phyloP scores from a whole-genome alignment of 2,329 filamentous ascomycete genomes.

The Westerdykella aurantiaca region DNA sequence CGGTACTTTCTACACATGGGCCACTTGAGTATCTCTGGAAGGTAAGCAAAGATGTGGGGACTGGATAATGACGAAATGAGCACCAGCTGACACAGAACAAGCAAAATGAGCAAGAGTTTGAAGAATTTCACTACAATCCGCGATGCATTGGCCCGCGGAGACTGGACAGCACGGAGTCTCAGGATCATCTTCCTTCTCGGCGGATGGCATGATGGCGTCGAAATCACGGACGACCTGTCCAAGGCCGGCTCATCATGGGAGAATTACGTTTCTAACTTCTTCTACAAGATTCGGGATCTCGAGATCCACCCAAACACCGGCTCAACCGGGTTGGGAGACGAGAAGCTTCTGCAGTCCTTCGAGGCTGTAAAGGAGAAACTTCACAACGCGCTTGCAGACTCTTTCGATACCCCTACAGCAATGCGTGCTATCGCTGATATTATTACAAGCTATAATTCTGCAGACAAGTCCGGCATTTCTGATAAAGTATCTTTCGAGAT shows the following conservation, averaged over 20 bases:
- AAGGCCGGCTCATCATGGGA: constrained; percentile 74
- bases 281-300: constrained; percentile 53
- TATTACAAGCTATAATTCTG: constrained; percentile 68
- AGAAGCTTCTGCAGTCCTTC: constrained; percentile 46
- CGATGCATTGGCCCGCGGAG: constrained; percentile 63
- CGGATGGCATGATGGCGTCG: constrained; percentile 84
- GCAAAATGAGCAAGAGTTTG: constrained; percentile 92
- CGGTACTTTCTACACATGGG: constrained; percentile 97
- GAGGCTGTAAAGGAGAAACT: constrained; percentile 52
- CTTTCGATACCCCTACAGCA: constrained; percentile 76
- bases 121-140: constrained; percentile 96
- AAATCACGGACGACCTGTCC: constrained; percentile 80
- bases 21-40: constrained; percentile 76
- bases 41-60: no score
- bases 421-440: constrained; percentile 75
- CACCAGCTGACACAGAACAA: constrained; percentile 25
- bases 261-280: constrained; percentile 67
- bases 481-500: constrained; percentile 48
- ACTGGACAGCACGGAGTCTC: constrained; percentile 73
- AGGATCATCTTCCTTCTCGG: constrained; percentile 84
- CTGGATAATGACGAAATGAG: no score
- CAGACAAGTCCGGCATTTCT: constrained; percentile 38
- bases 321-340: constrained; percentile 29
- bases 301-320: constrained; percentile 32
- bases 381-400: constrained; percentile 68